Conservation (phyloP, 495 filamentous ascomycete genomes). For the Astrothelium macrocarpum region DNA sequence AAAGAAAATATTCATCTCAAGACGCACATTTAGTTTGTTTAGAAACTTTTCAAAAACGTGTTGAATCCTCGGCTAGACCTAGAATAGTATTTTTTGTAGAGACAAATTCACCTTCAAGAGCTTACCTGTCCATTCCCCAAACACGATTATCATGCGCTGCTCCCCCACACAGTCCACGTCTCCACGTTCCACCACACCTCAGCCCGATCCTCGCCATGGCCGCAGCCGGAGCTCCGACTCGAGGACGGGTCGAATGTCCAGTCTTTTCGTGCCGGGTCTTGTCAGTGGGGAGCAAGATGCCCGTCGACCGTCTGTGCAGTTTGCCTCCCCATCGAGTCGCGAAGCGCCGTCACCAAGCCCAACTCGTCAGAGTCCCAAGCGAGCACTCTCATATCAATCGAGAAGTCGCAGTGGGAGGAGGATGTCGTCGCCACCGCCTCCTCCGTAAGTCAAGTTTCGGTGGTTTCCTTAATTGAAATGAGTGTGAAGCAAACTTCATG, state of each 20-base stretch:
- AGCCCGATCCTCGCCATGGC: background rate
- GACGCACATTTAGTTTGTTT: no score
- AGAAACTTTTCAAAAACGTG: no score
- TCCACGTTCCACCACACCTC: background rate
- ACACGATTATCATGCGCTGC: background rate
- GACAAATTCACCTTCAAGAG: no score
- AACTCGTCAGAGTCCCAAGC: background rate
- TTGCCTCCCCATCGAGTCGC: background rate
- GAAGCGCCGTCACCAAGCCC: background rate
- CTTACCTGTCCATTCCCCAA: no score
- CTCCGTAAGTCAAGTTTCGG: background rate
- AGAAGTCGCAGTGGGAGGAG: background rate
- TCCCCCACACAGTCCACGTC: background rate
- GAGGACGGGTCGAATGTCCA: background rate
- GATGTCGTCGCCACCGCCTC: background rate
- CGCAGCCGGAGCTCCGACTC: background rate
- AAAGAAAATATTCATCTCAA: no score
- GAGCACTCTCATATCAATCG: background rate
- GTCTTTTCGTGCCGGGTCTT: background rate
- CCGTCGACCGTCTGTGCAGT: background rate
- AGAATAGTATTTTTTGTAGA: no score
- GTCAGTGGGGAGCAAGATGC: background rate
- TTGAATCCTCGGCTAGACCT: no score
- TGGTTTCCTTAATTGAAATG: background rate
- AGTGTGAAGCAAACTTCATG: background rate